Percentiles rank a stretch among this genome's conserved stretches.
Conservation (phyloP, 306 rosid species). For the Rosa persica region DNA sequence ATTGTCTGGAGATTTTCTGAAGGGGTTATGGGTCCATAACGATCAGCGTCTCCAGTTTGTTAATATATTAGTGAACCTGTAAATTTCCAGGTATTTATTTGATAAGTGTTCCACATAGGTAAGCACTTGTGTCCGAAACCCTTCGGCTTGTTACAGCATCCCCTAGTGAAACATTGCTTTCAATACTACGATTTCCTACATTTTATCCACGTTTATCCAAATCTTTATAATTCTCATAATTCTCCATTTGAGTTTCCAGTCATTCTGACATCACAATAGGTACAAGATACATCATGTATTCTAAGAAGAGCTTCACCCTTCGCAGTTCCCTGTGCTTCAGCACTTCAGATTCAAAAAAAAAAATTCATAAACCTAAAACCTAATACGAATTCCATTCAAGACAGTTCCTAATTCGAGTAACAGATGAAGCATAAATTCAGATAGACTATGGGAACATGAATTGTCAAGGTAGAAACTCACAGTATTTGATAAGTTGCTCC, state of each 20-base stretch:
- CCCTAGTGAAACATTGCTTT: background rate
- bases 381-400: background rate
- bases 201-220: background rate
- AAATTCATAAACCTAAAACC: background rate
- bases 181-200: background rate
- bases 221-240: background rate
- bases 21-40: too few species aligned
- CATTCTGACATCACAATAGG: background rate
- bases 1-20: background rate
- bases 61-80: background rate
- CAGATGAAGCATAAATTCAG: slow-evolving; percentile 3
- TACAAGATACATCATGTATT: background rate
- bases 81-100: background rate
- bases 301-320: slow-evolving; percentile 3
- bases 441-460: slow-evolving; percentile 14
- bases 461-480: slow-evolving; percentile 51
- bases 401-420: background rate
- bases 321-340: background rate
- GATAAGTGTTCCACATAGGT: background rate
- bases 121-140: background rate
- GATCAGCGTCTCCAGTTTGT: background rate
- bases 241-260: slow-evolving; percentile 1
- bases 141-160: background rate
- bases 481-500: slow-evolving; percentile 90
- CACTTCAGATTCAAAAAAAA: background rate